A percentile compares a stretch with the other conserved stretches of the same genome.
Conservation (phyloP, 805 yeast species). For the Kregervanrija pseudodelftensis region DNA sequence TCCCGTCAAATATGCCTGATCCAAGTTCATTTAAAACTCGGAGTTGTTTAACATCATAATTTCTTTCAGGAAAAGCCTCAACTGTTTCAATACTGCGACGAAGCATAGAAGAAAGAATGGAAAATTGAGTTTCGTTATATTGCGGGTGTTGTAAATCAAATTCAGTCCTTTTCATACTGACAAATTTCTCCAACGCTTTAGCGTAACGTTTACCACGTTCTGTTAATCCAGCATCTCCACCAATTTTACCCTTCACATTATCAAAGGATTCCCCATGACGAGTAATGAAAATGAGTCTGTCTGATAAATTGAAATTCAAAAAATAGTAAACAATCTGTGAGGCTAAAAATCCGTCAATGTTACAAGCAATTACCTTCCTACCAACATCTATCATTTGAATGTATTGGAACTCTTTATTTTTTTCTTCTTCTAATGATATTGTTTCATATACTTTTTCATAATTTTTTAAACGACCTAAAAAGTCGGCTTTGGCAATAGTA, state of each 20-base stretch:
- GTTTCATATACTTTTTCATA: conserved; percentile 89
- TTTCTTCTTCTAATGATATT: conserved; percentile 65
- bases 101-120: conserved; percentile 88
- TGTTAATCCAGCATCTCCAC: conserved; percentile 84
- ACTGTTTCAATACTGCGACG: conserved; percentile 75
- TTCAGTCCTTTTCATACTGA: conserved; percentile 59
- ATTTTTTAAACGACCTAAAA: conserved; percentile 70
- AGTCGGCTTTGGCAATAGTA: conserved; percentile 70
- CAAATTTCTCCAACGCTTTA: conserved; percentile 64
- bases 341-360: conserved; percentile 79
- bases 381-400: conserved; percentile 97
- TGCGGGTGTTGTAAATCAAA: conserved; percentile 60
- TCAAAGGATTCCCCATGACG: conserved; percentile 92
- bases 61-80: conserved; percentile 56
- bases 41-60: conserved; percentile 77
- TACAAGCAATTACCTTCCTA: conserved; percentile 84
- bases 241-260: conserved; percentile 78
- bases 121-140: conserved; percentile 37
- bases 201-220: conserved; percentile 73
- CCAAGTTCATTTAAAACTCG: conserved; percentile 90
- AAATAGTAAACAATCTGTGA: conserved; percentile 90
- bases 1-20: conserved; percentile 87
- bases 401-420: conserved; percentile 64
- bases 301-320: conserved; percentile 79
- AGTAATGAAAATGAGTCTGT: conserved; percentile 90